Percentiles rank a stretch among this genome's conserved stretches.
Evolutionary conservation across 352 stramenopile genomes (phyloP).

Genomic region (Globisporangium abappressorium): DNA sequence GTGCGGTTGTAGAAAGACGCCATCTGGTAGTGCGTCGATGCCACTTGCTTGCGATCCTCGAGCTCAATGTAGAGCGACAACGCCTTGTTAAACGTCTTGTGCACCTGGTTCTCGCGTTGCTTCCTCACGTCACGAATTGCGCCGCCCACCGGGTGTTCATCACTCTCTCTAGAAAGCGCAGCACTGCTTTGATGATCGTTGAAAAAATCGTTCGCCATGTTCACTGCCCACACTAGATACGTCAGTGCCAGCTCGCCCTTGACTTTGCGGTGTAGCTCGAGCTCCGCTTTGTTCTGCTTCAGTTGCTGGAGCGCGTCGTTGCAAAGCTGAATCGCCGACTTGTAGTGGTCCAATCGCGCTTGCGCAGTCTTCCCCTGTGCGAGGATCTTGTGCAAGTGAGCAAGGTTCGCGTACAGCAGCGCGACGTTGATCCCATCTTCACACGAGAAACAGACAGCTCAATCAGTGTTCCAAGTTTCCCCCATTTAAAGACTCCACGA

Average conservation of each 20-base stretch:
- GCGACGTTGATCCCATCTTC: conserved; percentile 79
- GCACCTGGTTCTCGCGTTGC: conserved; percentile 38
- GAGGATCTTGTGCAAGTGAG: conserved; percentile 85
- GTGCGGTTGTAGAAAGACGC: conserved; percentile 70
- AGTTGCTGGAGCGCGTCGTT: conserved; percentile 55
- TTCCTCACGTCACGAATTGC: conserved; percentile 20
- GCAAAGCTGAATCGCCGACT: conserved; percentile 59
- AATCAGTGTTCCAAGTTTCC: conserved; percentile 1
- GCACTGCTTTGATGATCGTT: background rate
- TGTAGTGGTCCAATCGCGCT: conserved; percentile 54
- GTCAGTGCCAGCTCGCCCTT: conserved; percentile 79
- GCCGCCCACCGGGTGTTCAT: background rate
- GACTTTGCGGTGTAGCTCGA: conserved; percentile 62
- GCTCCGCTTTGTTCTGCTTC: conserved; percentile 66
- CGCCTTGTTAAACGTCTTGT: conserved; percentile 70
- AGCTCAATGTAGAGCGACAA: conserved; percentile 76
- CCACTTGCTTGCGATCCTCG: conserved; percentile 62
- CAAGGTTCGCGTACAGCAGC: conserved; percentile 73
- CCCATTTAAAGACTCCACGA: background rate
- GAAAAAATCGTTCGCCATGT: conserved; percentile 33
- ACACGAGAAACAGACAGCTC: conserved; percentile 4
- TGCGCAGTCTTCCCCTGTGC: conserved; percentile 42
- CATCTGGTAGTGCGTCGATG: conserved; percentile 85
- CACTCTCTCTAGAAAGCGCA: background rate
- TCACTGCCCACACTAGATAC: conserved; percentile 80